Evolutionary conservation across 768 basidiomycete species (phyloP).

Genomic region (Porphyrellus cyaneotinctus): DNA sequence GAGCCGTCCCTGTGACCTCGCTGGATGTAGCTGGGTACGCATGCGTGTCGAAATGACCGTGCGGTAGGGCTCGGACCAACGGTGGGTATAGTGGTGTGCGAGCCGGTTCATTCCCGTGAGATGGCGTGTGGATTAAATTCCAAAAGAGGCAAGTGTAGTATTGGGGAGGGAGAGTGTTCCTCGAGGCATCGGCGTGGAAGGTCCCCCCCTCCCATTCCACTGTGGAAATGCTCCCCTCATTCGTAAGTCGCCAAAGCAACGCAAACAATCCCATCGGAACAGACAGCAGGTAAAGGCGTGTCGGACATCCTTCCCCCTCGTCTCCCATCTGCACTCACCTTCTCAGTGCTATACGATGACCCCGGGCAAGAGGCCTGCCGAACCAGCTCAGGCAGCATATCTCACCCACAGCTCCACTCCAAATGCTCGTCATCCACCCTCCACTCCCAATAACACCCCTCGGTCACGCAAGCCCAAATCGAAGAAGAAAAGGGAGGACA

Average conservation of each 20-base stretch:
- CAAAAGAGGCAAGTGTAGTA: slow-evolving; percentile 19
- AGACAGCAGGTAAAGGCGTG: slow-evolving; percentile 36
- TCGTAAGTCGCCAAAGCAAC: slow-evolving; percentile 25
- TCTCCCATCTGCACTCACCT: slow-evolving; percentile 34
- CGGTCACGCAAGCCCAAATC: slow-evolving; percentile 35
- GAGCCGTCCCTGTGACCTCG: not conserved
- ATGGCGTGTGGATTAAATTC: slow-evolving; percentile 17
- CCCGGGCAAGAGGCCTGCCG: slow-evolving; percentile 31
- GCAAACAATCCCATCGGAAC: slow-evolving; percentile 31
- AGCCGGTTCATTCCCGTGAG: slow-evolving; percentile 26
- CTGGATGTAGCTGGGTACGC: not conserved
- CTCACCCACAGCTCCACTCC: slow-evolving; percentile 53
- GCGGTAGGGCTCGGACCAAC: slow-evolving; percentile 9
- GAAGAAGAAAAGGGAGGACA: slow-evolving; percentile 42
- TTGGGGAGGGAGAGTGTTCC: slow-evolving; percentile 26
- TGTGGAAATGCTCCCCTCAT: slow-evolving; percentile 26
- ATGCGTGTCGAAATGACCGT: slow-evolving; percentile 18
- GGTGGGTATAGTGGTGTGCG: slow-evolving; percentile 29
- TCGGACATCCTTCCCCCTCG: slow-evolving; percentile 36
- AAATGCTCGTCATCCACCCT: slow-evolving; percentile 48
- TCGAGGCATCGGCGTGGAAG: slow-evolving; percentile 30
- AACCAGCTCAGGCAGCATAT: slow-evolving; percentile 40
- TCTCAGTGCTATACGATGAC: slow-evolving; percentile 35
- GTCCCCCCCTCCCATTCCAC: slow-evolving; percentile 17
- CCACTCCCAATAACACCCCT: slow-evolving; percentile 50